Evolutionary conservation across 108 stramenopile species (phyloP), one percentile per base, ranked within the genome.

Genomic region (Fragilariopsis cylindrus): DNA sequence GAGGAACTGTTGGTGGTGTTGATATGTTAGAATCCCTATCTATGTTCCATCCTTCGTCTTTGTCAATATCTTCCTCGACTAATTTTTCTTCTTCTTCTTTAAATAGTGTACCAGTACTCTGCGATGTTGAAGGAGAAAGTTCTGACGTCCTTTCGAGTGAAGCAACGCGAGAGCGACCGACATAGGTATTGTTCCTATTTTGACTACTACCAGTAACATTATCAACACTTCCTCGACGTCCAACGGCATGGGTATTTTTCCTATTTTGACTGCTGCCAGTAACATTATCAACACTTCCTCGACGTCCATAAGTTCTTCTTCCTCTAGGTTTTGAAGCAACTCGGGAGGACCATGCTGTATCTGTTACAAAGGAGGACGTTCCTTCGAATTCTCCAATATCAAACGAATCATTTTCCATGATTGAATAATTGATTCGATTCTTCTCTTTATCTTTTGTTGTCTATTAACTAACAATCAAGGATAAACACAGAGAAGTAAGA

Each of bases 291-390:
- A 21, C 21, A 30, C 30, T 30, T 30, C 30, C 30, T 30, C 30
- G 30, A 30, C 62, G 40, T 48, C 77, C 65, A 58, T 72, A 78
- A 11, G 71, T 72, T 42, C 56, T 78, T 43, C 60, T 41, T 48
- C 43, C 54, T 41, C 65, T 65, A 41, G 46, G 9, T 54, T 58
- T 78, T 7, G 77, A 18, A 5, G 77, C 69, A n/a, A 78, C 64
- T 63, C 30, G 64, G 40, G 69, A 69, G 3, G 76, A 76, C 70
- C 71, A 78, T 48, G 77, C 71, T 21, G 77, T 78, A 8, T 57
- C 70, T 4, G 70, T 72, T 16, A n/a, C 7, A 45, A 41, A 8
- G 8, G 5, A 43, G 18, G 13, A 5, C 11, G 43, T 40, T 30
- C 62, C 45, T 42, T 70, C 50, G 7, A 71, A 64, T 4, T 76